Conservation (phyloP, 495 filamentous ascomycete genomes). For the Ascobolus immersus region DNA sequence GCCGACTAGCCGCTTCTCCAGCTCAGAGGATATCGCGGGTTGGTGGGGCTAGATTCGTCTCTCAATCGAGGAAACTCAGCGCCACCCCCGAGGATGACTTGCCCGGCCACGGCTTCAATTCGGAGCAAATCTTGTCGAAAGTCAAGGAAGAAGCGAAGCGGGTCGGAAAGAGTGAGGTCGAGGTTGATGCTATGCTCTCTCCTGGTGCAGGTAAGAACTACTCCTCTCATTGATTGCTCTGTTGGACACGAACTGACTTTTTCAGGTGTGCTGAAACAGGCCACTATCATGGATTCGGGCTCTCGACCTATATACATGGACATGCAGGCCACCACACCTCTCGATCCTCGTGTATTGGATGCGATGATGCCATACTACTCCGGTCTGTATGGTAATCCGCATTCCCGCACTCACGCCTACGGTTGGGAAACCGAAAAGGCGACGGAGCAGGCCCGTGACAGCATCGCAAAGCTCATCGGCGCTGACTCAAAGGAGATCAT, state of each 20-base stretch:
- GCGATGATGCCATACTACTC: conserved; percentile 91
- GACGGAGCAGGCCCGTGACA: conserved; percentile 56
- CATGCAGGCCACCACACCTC: conserved; percentile 95
- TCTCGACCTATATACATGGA: conserved; percentile 89
- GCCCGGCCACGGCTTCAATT: no score
- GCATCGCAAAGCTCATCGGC: conserved; percentile 69
- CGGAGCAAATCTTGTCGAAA: no score
- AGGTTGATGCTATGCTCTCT: conserved; percentile 12
- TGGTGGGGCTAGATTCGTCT: no score
- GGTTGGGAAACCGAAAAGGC: conserved; percentile 96
- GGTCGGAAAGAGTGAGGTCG: conserved; percentile 4
- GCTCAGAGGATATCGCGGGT: no score
- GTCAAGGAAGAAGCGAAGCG: no score
- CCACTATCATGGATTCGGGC: conserved; percentile 80
- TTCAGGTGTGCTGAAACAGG: conserved; percentile 62
- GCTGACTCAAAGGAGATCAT: conserved; percentile 95
- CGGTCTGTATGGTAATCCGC: conserved; percentile 86
- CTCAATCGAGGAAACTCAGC: no score
- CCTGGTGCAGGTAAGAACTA: conserved; percentile 11
- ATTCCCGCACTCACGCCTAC: conserved; percentile 92
- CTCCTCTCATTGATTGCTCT: not conserved
- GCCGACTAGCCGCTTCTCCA: no score
- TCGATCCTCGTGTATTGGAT: conserved; percentile 80
- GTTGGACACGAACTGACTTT: not conserved
- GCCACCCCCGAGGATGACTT: no score